These are phyloP conservation scores for Adansonia gregorii DNA, from an alignment of 441 rosid species.

Conservation along the genomic window DNA sequence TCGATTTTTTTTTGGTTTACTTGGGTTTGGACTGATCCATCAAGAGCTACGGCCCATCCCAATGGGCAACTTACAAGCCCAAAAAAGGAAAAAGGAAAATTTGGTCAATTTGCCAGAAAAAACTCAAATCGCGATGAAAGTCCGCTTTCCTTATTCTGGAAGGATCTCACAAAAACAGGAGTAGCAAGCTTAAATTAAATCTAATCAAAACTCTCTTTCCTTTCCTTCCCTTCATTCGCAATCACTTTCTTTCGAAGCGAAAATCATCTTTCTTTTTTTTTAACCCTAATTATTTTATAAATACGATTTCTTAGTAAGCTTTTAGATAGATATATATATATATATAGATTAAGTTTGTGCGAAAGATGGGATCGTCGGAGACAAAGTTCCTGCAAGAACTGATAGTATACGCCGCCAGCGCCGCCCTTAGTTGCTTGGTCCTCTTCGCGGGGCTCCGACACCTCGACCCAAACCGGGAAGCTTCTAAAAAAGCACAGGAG, in stretches of 20 bases:
- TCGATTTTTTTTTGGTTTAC: too few relatives aligned
- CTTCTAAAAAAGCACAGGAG: conserved; percentile 84
- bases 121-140: background rate
- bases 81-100: too few relatives aligned
- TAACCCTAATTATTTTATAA: background rate
- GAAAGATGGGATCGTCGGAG: conserved; percentile 60
- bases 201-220: too few relatives aligned
- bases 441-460: conserved; percentile 77
- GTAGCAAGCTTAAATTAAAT: background rate
- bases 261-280: background rate
- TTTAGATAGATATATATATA: background rate
- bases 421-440: conserved; percentile 84
- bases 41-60: too few relatives aligned
- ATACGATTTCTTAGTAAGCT: background rate
- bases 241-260: background rate
- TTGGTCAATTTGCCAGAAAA: background rate
- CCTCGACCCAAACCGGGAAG: conserved; percentile 91
- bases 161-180: background rate
- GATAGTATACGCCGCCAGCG: conserved; percentile 87
- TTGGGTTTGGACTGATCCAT: too few relatives aligned
- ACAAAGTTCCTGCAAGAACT: conserved; percentile 77
- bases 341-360: background rate
- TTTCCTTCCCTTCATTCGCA: background rate
- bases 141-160: background rate
- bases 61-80: too few relatives aligned